These are phyloP conservation scores for Pseudogymnoascus sp. DNA, from an alignment of 2,329 filamentous ascomycete genomes.

Conservation along the genomic window DNA sequence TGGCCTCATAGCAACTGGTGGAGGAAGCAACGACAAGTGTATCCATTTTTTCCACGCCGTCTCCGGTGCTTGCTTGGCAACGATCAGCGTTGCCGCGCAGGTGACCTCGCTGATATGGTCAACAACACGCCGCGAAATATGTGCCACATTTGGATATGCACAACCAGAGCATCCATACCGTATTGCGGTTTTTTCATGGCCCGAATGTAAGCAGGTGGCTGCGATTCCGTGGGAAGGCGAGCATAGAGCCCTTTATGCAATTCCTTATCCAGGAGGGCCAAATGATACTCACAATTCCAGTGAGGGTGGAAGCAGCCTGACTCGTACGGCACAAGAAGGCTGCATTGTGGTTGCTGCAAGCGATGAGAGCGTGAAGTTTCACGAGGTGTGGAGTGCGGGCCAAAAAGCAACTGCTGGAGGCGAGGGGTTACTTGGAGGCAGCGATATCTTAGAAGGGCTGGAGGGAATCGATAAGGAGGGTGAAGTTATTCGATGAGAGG, in stretches of 20 bases:
- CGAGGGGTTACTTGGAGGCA: constrained; percentile 64
- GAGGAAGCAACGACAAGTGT: constrained; percentile 87
- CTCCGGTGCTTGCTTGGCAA: constrained; percentile 76
- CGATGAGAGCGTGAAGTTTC: constrained; percentile 88
- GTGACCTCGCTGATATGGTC: constrained; percentile 92
- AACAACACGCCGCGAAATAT: constrained; percentile 74
- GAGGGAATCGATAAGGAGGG: constrained; percentile 71
- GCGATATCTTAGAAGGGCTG: constrained; percentile 73
- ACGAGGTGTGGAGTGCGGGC: constrained; percentile 78
- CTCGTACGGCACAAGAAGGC: constrained; percentile 56
- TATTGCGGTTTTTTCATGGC: constrained; percentile 92
- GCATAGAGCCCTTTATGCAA: constrained; percentile 75
- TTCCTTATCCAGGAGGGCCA: constrained; percentile 66
- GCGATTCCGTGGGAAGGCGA: constrained; percentile 77
- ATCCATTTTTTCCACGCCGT: constrained; percentile 92
- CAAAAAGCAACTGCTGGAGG: constrained; percentile 44
- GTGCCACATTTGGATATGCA: constrained; percentile 86
- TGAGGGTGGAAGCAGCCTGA: constrained; percentile 46
- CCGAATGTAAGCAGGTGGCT: constrained; percentile 75
- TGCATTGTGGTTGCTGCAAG: constrained; percentile 89
- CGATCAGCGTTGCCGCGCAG: constrained; percentile 86
- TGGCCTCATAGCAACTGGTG: constrained; percentile 78
- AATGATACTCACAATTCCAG: constrained; percentile 24
- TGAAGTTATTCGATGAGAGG: constrained; percentile 54
- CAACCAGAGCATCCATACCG: constrained; percentile 83